Evolutionary conservation across 208 protist genomes (phyloP).

Genomic region (Vickermania ingenoplastis): DNA sequence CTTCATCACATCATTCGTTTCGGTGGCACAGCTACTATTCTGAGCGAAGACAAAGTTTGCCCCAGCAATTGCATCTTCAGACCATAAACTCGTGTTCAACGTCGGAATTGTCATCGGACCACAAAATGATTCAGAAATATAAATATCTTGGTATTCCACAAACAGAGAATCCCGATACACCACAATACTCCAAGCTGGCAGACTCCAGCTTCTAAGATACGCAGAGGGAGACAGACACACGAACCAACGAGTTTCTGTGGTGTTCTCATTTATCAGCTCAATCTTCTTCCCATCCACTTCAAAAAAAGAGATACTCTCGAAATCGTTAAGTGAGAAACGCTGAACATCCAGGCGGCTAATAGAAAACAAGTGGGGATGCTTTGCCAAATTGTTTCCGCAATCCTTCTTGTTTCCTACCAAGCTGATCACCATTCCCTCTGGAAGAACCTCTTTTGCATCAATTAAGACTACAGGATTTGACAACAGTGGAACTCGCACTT

Average conservation of each 20-base stretch:
- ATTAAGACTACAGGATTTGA: not conserved
- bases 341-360: not conserved
- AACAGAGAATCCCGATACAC: not conserved
- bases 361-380: not conserved
- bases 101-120: not conserved
- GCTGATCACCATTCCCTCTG: not conserved
- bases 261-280: not conserved
- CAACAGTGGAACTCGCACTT: not conserved
- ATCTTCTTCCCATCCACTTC: not conserved
- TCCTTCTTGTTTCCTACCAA: not conserved
- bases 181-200: not conserved
- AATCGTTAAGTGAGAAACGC: not conserved
- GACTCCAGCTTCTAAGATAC: not conserved
- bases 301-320: not conserved
- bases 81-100: not conserved
- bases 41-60: not conserved
- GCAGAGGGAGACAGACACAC: not conserved
- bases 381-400: not conserved
- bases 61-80: not conserved
- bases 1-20: too few relatives aligned
- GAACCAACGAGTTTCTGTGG: not conserved
- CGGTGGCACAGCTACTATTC: too few relatives aligned
- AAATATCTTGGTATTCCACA: not conserved
- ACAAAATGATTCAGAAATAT: not conserved
- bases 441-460: not conserved